A percentile compares a stretch with the other conserved stretches of the same genome.
These are phyloP conservation scores for Scleroderma citrinum DNA, from an alignment of 768 basidiomycete species.

Conservation along the genomic window DNA sequence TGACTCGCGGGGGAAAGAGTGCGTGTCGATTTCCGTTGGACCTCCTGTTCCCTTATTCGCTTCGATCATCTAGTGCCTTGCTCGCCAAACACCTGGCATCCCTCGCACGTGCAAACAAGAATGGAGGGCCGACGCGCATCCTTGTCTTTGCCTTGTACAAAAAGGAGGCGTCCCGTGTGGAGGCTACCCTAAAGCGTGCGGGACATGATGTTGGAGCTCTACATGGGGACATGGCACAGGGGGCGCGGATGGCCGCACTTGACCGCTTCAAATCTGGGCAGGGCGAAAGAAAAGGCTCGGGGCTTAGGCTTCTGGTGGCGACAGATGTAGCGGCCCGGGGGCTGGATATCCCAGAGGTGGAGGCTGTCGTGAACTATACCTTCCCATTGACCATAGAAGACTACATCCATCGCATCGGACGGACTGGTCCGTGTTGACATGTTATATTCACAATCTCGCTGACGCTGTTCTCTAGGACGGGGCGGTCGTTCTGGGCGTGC, in stretches of 20 bases:
- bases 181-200: constrained; percentile 64
- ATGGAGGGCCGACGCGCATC: constrained; percentile 56
- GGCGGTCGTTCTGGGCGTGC: constrained; percentile 87
- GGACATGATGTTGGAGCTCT: constrained; percentile 78
- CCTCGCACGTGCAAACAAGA: constrained; percentile 32
- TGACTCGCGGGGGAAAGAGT: constrained; percentile 83
- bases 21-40: constrained; percentile 21
- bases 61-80: background rate
- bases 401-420: constrained; percentile 85
- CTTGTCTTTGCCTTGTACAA: constrained; percentile 97
- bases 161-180: constrained; percentile 92
- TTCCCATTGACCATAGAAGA: constrained; percentile 96
- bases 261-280: constrained; percentile 82
- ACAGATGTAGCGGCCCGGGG: constrained; percentile 98
- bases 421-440: constrained; percentile 54
- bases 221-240: constrained; percentile 89
- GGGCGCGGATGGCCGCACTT: constrained; percentile 75
- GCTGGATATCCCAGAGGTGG: constrained; percentile 95
- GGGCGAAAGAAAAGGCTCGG: background rate
- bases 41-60: background rate
- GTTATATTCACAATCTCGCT: background rate
- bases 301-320: constrained; percentile 78
- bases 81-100: constrained; percentile 1
- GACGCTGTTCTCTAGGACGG: constrained; percentile 49
- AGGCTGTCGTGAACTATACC: constrained; percentile 93